Evolutionary conservation across 192 early-diverging fungal species (phyloP), one percentile per base, ranked within the genome.

Genomic region (Kickxella alabastrina): DNA sequence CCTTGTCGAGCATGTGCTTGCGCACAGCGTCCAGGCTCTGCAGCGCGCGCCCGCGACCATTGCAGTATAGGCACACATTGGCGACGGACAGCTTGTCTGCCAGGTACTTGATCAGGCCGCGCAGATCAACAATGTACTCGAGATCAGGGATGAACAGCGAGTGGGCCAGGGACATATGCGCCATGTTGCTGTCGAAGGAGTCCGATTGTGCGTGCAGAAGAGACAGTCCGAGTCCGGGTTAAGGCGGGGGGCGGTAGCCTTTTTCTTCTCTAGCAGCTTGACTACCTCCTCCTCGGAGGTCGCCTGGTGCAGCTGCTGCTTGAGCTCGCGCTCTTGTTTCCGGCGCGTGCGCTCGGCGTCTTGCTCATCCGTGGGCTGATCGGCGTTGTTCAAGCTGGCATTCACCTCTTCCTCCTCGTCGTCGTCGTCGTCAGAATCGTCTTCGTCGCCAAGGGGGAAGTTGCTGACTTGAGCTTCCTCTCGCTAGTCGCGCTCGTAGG

Each of bases 91-190:
- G 82, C 74, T 98, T 98, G 62, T 98, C 94, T 17, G 86, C 92
- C 25, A 99, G 77, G 60, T 95, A 97, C 62, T 76, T 81, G 47
- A 99, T 79, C 47, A 99, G 73, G 6, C 95, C 97, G 28, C 81
- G 83, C 19, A 93, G 57, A 58, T 98, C 90, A 1, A 85, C 85
- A 48, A 99, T 64, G 63, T 85, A 95, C 69, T 98, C 95, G 28
- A 97, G 81, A 72, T 98, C 94, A 18, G 97, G 97, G 58, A 99
- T 88, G 54, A 98, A 99, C 62, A 99, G 90, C 62, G 86, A 85
- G 71, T 99, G 97, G 22, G 68, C 78, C 39, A 64, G 69, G 13
- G 90, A 82, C 97, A 99, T 99, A 75, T 99, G 97, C 21, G 81
- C 78, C 64, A 99, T 70, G 63, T 92, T 93, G 48, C 63, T 49